Percentiles rank a stretch among this genome's conserved stretches.
phyloP scores from a whole-genome alignment of 1,139 yeast genomes.

The Yamadazyma triangularis region DNA sequence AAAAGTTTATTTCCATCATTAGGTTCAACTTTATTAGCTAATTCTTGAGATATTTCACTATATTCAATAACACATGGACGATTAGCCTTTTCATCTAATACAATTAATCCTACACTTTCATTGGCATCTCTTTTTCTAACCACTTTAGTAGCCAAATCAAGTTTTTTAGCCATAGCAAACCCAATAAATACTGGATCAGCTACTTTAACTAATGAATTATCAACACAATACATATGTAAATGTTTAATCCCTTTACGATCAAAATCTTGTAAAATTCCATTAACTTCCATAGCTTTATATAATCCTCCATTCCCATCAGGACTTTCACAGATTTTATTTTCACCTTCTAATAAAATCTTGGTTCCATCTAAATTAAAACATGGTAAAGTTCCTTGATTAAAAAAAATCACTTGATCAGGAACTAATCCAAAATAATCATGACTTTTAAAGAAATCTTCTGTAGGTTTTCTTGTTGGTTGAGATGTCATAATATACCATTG shows the following conservation, averaged over 20 bases:
- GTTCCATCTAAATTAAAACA: slow-evolving; percentile 73
- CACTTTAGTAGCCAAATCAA: slow-evolving; percentile 86
- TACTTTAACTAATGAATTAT: slow-evolving; percentile 84
- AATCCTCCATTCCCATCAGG: slow-evolving; percentile 99
- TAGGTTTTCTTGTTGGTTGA: slow-evolving; percentile 74
- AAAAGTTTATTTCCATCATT: slow-evolving; percentile 51
- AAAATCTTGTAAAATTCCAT: slow-evolving; percentile 68
- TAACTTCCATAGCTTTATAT: slow-evolving; percentile 72
- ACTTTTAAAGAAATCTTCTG: slow-evolving; percentile 65
- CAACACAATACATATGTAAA: slow-evolving; percentile 95
- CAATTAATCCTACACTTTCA: slow-evolving; percentile 92
- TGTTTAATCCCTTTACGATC: slow-evolving; percentile 71
- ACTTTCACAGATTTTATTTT: slow-evolving; percentile 63
- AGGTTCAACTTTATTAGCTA: slow-evolving; percentile 58
- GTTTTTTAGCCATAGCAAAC: slow-evolving; percentile 62
- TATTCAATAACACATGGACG: slow-evolving; percentile 93
- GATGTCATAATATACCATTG: slow-evolving; percentile 97
- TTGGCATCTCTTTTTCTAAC: slow-evolving; percentile 86
- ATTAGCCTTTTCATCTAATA: slow-evolving; percentile 52
- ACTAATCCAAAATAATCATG: slow-evolving; percentile 69
- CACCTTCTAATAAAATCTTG: slow-evolving; percentile 59
- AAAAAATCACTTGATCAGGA: slow-evolving; percentile 60
- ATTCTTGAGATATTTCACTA: slow-evolving; percentile 76
- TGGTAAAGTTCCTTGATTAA: slow-evolving; percentile 94
- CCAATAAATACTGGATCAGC: slow-evolving; percentile 96